Percentiles rank a stretch among this genome's conserved stretches.
phyloP scores from a whole-genome alignment of 208 protist species.

The Leishmania arabica region DNA sequence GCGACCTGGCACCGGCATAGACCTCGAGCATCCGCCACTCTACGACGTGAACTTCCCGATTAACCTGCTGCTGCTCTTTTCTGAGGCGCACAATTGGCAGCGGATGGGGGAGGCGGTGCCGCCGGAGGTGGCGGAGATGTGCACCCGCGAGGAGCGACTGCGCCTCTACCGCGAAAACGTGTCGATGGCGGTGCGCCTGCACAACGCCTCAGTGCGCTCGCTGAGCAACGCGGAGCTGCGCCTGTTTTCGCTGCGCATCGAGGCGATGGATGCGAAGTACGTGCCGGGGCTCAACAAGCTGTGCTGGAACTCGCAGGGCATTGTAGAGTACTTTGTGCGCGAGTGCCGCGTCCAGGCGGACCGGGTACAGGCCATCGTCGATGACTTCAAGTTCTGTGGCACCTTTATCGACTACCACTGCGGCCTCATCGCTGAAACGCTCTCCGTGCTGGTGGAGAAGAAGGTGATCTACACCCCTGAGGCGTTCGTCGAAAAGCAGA shows the following conservation, averaged over 20 bases:
- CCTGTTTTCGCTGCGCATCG: conserved; percentile 95
- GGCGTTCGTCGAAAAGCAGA: conserved; percentile 89
- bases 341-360: conserved; percentile 91
- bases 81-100: conserved; percentile 96
- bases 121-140: conserved; percentile 85
- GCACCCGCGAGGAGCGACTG: conserved; percentile 89
- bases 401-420: conserved; percentile 91
- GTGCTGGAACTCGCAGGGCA: conserved; percentile 94
- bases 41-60: conserved; percentile 95
- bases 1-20: conserved; percentile 49
- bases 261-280: conserved; percentile 92
- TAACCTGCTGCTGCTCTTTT: conserved; percentile 93
- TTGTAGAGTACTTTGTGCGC: conserved; percentile 96
- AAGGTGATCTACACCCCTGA: conserved; percentile 93
- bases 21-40: conserved; percentile 55
- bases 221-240: conserved; percentile 91
- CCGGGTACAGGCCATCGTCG: conserved; percentile 89
- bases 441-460: conserved; percentile 94
- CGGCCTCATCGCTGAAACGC: conserved; percentile 89
- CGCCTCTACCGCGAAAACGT: conserved; percentile 97
- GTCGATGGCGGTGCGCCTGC: conserved; percentile 93
- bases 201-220: conserved; percentile 94
- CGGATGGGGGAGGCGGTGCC: conserved; percentile 90
- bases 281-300: conserved; percentile 93
- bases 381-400: conserved; percentile 94